Percentiles rank a stretch among this genome's conserved stretches.
phyloP scores from a whole-genome alignment of 2,329 filamentous ascomycete species.

The Aspergillus latus region DNA sequence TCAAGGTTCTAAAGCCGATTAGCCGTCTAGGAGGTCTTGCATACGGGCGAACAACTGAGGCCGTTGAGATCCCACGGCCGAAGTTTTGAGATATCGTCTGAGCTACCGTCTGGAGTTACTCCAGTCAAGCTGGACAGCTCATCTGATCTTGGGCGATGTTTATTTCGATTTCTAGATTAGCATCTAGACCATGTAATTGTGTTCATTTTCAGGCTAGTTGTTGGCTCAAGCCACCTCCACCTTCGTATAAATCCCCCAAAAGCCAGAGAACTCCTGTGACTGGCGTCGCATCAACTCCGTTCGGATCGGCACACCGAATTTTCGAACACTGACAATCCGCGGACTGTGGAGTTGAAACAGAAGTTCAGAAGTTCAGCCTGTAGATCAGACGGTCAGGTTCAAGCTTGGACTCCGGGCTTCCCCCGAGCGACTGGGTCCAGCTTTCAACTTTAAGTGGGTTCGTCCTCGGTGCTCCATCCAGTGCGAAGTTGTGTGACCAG shows the following conservation, averaged over 20 bases:
- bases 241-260: background rate
- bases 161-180: background rate
- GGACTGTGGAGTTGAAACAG: background rate
- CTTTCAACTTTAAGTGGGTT: constrained; percentile 8
- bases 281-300: background rate
- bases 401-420: constrained; percentile 1
- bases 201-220: background rate
- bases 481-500: background rate
- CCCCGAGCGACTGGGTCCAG: constrained; percentile 8
- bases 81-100: constrained; percentile 20
- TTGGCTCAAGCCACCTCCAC: background rate
- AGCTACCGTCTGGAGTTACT: background rate
- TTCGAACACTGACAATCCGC: background rate
- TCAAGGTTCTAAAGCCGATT: constrained; percentile 72
- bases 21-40: constrained; percentile 81
- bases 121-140: background rate
- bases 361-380: background rate
- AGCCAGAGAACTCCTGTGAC: background rate
- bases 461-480: constrained; percentile 7
- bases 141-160: background rate
- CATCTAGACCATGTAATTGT: background rate
- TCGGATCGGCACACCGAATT: background rate
- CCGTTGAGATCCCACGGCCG: constrained; percentile 63
- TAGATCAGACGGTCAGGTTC: background rate
- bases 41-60: constrained; percentile 71